Evolutionary conservation across 1,139 yeast genomes (phyloP).

Genomic region (Scheffersomyces titani): DNA sequence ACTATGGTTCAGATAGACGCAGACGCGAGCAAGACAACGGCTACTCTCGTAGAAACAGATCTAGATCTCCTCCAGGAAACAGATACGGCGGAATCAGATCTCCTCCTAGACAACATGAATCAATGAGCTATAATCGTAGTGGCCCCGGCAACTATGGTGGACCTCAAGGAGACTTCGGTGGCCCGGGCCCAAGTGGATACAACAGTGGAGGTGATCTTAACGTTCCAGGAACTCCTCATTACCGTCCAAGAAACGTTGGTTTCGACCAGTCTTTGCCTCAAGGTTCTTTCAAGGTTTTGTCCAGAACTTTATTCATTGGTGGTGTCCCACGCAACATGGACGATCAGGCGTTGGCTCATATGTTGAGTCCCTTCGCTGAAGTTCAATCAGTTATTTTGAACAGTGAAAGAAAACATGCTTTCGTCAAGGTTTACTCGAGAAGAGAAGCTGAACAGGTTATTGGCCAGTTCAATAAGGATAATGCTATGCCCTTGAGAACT

Average conservation of each 20-base stretch:
- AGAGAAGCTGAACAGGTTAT: constrained; percentile 83
- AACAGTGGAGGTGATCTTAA: constrained; percentile 55
- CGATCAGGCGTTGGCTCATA: constrained; percentile 65
- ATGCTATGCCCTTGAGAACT: constrained; percentile 65
- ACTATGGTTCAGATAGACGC: constrained; percentile 28
- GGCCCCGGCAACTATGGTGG: constrained; percentile 13
- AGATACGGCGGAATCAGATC: constrained; percentile 30
- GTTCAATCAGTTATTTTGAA: constrained; percentile 90
- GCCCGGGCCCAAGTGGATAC: constrained; percentile 2
- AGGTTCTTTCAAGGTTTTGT: constrained; percentile 78
- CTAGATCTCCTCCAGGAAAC: constrained; percentile 54
- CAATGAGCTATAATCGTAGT: constrained; percentile 1
- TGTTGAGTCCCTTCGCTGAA: constrained; percentile 86
- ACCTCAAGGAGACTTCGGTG: constrained; percentile 1
- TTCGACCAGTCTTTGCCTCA: constrained; percentile 73
- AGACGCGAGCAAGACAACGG: constrained; percentile 36
- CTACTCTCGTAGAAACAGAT: constrained; percentile 53
- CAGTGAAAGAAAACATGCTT: constrained; percentile 90
- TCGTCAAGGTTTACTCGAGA: constrained; percentile 95
- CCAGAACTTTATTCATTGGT: constrained; percentile 91
- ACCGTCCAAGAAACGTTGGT: constrained; percentile 68
- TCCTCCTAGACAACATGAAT: constrained; percentile 25
- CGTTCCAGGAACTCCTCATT: constrained; percentile 69
- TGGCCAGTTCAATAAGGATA: constrained; percentile 54
- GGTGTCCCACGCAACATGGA: constrained; percentile 87